Conservation (phyloP, 2,329 filamentous ascomycete species). For the Monosporascus sp. region DNA sequence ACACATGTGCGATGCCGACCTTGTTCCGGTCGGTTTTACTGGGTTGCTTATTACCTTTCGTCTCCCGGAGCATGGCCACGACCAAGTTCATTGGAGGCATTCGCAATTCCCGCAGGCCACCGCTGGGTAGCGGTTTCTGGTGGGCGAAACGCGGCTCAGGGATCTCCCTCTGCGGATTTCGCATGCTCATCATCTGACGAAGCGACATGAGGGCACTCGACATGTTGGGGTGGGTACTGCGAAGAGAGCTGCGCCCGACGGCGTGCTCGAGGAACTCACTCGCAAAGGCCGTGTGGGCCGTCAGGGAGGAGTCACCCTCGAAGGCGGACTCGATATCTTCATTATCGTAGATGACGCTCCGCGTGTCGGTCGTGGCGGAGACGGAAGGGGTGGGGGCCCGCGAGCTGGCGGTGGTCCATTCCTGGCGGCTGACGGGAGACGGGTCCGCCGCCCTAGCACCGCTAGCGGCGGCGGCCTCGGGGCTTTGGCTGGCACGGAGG, state of each 20-base stretch:
- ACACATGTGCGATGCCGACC: too few species aligned
- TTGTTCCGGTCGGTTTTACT: too few species aligned
- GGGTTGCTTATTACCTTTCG: too few species aligned
- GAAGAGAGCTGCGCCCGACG: slow-evolving; percentile 39
- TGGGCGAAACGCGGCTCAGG: too few species aligned
- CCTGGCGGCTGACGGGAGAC: slow-evolving; percentile 31
- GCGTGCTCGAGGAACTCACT: slow-evolving; percentile 47
- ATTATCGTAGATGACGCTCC: not conserved
- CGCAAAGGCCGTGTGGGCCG: slow-evolving; percentile 46
- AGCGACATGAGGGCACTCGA: slow-evolving; percentile 41
- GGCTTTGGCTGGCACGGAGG: slow-evolving; percentile 19
- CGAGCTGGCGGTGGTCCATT: not conserved
- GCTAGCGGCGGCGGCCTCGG: slow-evolving; percentile 9
- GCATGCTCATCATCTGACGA: slow-evolving; percentile 32
- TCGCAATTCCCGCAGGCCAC: too few species aligned
- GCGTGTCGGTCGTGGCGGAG: not conserved
- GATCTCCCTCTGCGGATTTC: too few species aligned
- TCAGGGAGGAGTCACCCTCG: slow-evolving; percentile 44
- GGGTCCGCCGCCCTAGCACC: slow-evolving; percentile 21
- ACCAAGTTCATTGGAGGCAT: too few species aligned
- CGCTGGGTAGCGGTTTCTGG: too few species aligned
- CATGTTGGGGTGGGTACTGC: slow-evolving; percentile 41
- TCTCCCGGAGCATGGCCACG: too few species aligned
- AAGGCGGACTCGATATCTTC: slow-evolving; percentile 32
- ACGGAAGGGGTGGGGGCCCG: not conserved